A percentile compares a stretch with the other conserved stretches of the same genome.
Evolutionary conservation across 805 yeast genomes (phyloP).

Genomic region (Naumovozyma castellii): DNA sequence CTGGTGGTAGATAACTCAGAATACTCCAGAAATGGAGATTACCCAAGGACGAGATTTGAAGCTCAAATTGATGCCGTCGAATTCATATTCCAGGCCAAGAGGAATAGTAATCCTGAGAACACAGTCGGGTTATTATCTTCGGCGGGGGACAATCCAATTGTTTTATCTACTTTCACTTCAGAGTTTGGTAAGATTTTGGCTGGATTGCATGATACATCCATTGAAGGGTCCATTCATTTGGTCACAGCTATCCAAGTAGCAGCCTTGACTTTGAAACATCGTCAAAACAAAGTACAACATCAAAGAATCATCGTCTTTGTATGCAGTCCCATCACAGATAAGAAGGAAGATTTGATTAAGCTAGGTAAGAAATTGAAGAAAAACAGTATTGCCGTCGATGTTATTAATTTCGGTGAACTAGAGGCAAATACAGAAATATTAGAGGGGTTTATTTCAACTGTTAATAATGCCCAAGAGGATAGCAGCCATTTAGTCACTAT

Average conservation of each 20-base stretch:
- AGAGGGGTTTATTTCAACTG: conserved; percentile 65
- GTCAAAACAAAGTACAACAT: conserved; percentile 86
- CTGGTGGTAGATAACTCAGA: conserved; percentile 93
- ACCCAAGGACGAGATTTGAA: conserved; percentile 74
- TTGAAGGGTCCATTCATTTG: conserved; percentile 60
- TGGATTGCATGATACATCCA: conserved; percentile 71
- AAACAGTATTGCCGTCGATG: conserved; percentile 81
- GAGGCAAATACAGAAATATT: conserved; percentile 64
- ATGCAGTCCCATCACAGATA: conserved; percentile 66
- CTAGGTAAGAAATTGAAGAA: conserved; percentile 89
- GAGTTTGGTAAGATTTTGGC: conserved; percentile 79
- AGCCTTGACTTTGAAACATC: conserved; percentile 83
- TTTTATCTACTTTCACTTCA: conserved; percentile 77
- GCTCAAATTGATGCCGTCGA: conserved; percentile 90
- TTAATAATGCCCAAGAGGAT: conserved; percentile 54
- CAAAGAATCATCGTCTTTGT: conserved; percentile 86
- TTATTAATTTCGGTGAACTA: conserved; percentile 89
- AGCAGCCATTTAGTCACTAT: conserved; percentile 75
- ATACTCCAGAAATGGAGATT: conserved; percentile 93
- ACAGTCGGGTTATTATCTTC: conserved; percentile 85
- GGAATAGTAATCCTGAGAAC: conserved; percentile 84
- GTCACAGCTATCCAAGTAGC: conserved; percentile 89
- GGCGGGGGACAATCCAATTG: conserved; percentile 80
- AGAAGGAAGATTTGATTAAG: conserved; percentile 65
- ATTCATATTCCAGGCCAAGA: conserved; percentile 73